phyloP scores from a whole-genome alignment of 768 basidiomycete species.

The Mycena polygramma region DNA sequence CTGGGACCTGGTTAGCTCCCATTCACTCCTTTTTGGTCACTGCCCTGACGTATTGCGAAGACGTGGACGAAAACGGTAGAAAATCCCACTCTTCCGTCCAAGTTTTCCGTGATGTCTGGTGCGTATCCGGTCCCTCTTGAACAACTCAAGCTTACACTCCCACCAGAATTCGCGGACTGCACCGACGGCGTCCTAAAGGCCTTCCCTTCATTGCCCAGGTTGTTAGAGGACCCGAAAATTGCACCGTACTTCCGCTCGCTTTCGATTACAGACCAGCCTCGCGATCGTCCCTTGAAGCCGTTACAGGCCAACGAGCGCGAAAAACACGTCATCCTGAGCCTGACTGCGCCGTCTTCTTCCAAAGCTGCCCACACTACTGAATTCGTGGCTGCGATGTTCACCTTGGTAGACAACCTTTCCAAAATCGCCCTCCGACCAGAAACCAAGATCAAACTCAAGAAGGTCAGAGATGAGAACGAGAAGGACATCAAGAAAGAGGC shows the following conservation, averaged over 20 bases:
- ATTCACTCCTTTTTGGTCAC: neutral
- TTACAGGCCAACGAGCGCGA: constrained; percentile 64
- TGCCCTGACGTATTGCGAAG: constrained; percentile 52
- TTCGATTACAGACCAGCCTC: constrained; percentile 90
- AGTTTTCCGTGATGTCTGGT: constrained; percentile 85
- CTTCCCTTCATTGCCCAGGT: constrained; percentile 60
- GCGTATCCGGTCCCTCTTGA: constrained; percentile 18
- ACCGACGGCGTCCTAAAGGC: constrained; percentile 83
- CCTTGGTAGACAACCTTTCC: constrained; percentile 77
- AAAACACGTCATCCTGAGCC: constrained; percentile 82
- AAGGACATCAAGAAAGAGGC: constrained; percentile 77
- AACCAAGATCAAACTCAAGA: constrained; percentile 82
- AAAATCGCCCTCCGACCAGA: constrained; percentile 80
- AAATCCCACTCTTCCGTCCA: constrained; percentile 67
- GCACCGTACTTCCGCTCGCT: constrained; percentile 88
- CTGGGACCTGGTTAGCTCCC: constrained; percentile 84
- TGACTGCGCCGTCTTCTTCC: constrained; percentile 66
- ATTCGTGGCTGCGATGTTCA: constrained; percentile 78
- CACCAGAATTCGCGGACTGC: constrained; percentile 84
- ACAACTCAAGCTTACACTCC: constrained; percentile 15
- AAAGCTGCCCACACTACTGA: constrained; percentile 64
- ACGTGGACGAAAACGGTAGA: constrained; percentile 88
- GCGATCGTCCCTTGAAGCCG: constrained; percentile 71
- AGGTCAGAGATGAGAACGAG: constrained; percentile 78
- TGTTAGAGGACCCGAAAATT: constrained; percentile 75